Percentiles rank a stretch among this genome's conserved stretches.
These are phyloP conservation scores for Pythium vanterpoolii DNA, from an alignment of 352 stramenopile species.

Conservation along the genomic window DNA sequence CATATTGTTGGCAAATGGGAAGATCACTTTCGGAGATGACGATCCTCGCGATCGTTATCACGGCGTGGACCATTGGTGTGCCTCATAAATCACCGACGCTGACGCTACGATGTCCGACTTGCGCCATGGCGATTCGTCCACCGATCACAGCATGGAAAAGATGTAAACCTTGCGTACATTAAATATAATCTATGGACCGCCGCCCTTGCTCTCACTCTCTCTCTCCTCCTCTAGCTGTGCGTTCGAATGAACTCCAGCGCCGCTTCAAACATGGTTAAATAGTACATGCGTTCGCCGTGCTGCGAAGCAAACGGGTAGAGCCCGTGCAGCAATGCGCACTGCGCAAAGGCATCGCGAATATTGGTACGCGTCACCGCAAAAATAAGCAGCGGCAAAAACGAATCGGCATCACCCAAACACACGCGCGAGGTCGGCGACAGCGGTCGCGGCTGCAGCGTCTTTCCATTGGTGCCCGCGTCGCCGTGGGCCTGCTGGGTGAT, in stretches of 20 bases:
- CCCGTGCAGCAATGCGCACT: slow-evolving; percentile 26
- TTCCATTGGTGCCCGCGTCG: neutral
- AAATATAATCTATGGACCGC: neutral
- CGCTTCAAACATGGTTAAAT: slow-evolving; percentile 47
- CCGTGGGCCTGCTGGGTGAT: slow-evolving; percentile 9
- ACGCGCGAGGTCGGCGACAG: slow-evolving; percentile 19
- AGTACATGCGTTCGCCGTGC: slow-evolving; percentile 35
- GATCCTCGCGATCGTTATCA: neutral
- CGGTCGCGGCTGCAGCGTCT: neutral
- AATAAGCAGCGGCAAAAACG: slow-evolving; percentile 43
- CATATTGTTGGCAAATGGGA: too few species aligned
- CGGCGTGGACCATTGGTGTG: too few species aligned
- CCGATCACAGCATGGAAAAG: neutral
- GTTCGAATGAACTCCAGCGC: slow-evolving; percentile 32
- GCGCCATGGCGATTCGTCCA: too few species aligned
- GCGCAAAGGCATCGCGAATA: slow-evolving; percentile 19
- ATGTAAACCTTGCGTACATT: too few species aligned
- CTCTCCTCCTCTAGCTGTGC: slow-evolving; percentile 4
- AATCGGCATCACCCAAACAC: slow-evolving; percentile 29
- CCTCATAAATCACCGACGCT: too few species aligned
- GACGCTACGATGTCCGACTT: neutral
- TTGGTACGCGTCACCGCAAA: slow-evolving; percentile 29
- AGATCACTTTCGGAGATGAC: too few species aligned
- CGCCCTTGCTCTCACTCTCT: neutral
- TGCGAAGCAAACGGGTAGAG: slow-evolving; percentile 32